These are phyloP conservation scores for Tetrahymena malaccensis DNA, from an alignment of 73 alveolate species.

Conservation along the genomic window DNA sequence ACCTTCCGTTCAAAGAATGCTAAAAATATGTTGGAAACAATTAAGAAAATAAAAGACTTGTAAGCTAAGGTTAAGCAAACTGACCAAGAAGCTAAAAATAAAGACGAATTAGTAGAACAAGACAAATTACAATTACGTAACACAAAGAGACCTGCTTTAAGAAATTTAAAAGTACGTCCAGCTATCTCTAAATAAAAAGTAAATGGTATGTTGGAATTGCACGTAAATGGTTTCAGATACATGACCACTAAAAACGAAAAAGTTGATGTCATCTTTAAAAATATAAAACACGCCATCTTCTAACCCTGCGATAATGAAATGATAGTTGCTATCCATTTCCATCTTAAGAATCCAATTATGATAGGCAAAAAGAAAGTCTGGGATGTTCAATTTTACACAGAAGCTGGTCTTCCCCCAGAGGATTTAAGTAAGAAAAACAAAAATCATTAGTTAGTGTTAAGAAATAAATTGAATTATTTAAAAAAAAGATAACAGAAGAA, in stretches of 20 bases:
- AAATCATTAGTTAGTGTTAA: not conserved
- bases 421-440: slow-evolving; percentile 48
- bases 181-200: slow-evolving; percentile 74
- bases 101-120: slow-evolving; percentile 49
- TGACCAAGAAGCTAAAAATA: slow-evolving; percentile 70
- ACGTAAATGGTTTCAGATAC: slow-evolving; percentile 86
- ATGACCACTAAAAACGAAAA: slow-evolving; percentile 71
- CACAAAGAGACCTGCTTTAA: slow-evolving; percentile 51
- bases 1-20: slow-evolving; percentile 48
- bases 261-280: slow-evolving; percentile 78
- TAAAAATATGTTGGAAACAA: slow-evolving; percentile 9
- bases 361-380: slow-evolving; percentile 77
- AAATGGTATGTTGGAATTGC: slow-evolving; percentile 83
- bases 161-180: slow-evolving; percentile 75
- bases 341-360: slow-evolving; percentile 72
- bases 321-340: slow-evolving; percentile 85
- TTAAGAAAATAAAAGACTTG: slow-evolving; percentile 17
- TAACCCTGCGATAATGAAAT: slow-evolving; percentile 88
- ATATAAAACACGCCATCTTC: slow-evolving; percentile 86
- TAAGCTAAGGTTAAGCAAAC: slow-evolving; percentile 54
- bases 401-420: slow-evolving; percentile 88
- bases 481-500: not conserved
- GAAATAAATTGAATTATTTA: not conserved
- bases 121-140: not conserved
- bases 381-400: slow-evolving; percentile 88